Evolutionary conservation across 108 stramenopile genomes (phyloP), one percentile per base, ranked within the genome.

Genomic region (Aurantiochytrium sp.): DNA sequence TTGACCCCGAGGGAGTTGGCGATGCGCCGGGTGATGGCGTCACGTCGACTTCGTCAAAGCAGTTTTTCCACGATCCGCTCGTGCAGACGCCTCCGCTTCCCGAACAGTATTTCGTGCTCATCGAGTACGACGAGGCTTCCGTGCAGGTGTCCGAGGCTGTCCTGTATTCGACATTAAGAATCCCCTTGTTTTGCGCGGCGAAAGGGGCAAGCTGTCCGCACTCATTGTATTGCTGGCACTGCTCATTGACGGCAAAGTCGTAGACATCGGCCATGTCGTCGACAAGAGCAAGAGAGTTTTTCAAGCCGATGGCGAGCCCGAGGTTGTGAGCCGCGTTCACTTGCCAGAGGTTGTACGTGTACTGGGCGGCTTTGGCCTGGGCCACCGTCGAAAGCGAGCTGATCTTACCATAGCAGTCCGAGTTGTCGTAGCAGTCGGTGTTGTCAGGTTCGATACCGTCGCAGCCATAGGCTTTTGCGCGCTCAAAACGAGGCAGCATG

Each of bases 241-340:
- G 44, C 71, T 93, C 92, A 21, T 91, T 91, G 87, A 93, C 44
- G 43, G 92, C 91, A 88, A 92, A 93, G 64, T 92, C 91, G 35
- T 88, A 90, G 21, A 60, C 49, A 47, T 49, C 43, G 44, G 59
- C 88, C 58, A 92, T 72, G 5, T 72, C 69, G 28, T 6, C 19
- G 25, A 72, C 59, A 4, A 89, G 88, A 21, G 60, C 88, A 10
- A 88, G 44, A 5, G 55, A 88, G 59, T 92, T 92, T 88, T 92
- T 92, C 29, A 92, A 25, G 10, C 90, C 91, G 47, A 92, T 90
- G 28, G 18, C 23, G 28, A 89, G 88, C 44, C 91, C 91, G 5
- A 83, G 21, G 76, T 12, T 53, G 73, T 91, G 91, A 8, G 91
- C 91, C 12, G 51, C 42, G n/a, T 42, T 53, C 19, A 88, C 83